Evolutionary conservation across 257 asterid species (phyloP), one percentile per base, ranked within the genome.

Genomic region (Solanum neorickii): DNA sequence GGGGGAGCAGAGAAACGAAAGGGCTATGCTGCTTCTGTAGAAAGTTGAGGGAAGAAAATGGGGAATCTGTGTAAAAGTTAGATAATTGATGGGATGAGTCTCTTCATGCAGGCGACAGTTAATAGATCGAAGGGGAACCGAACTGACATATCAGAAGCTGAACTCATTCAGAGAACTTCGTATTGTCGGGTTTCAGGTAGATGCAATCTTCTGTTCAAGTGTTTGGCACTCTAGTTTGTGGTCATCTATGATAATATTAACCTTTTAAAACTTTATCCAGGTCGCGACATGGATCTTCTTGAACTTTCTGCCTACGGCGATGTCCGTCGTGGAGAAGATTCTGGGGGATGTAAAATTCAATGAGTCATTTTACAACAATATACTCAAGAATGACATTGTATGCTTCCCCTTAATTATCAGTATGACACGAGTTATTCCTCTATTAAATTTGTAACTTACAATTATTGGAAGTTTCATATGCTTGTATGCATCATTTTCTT

Each of bases 221-320:
- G 7, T 52, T 16, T 52, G 62, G 23, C 62, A 52, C 4, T 52
- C 62, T 52, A 52, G 62, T 52, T 52, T 52, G 18, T 16, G n/a
- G 18, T 52, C 18, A 52, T 52, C 62, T 52, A 23, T 52, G 62
- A 52, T 49, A 49, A 49, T 49, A 52, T 52, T 52, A 52, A 52
- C 62, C 10, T 52, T 52, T 52, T 52, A 52, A 52, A 16, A 52
- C 62, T 52, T 6, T 52, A 52, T 6, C 62, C 62, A 52, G 99
- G 96, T 44, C 99, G 98, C 1, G 98, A 96, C 88, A 94, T 95
- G 99, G 99, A 97, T 91, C 94, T 97, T 87, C 94, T 97, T 80
- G 99, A 97, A 92, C 87, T 97, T 89, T 92, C 99, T 49, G 97
- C 99, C 52, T 97, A 90, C 87, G 98, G 98, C 72, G 94, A 94